Evolutionary conservation across 176 grass and related monocot species (phyloP), one percentile per base, ranked within the genome.

Genomic region (Hyparrhenia diplandra): DNA sequence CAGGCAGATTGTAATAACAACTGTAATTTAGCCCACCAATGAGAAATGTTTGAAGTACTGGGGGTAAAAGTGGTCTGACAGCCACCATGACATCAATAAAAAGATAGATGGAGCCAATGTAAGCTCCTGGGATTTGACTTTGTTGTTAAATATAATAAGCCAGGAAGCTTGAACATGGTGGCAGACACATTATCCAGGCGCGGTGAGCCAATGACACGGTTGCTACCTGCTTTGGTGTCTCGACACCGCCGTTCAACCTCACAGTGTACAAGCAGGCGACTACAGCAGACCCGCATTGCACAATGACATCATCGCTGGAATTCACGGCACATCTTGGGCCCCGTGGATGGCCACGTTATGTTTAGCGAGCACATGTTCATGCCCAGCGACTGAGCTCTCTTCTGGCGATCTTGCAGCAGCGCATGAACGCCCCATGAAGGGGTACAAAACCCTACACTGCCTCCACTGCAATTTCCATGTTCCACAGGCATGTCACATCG

Each of bases 21-120:
- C 30, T 80, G n/a, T 18, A 77, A 40, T 27, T 43, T 87, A 70
- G 54, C 49, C 64, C 73, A 58, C 14, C 32, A 42, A 54, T 41
- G 69, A 82, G 25, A 42, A 36, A 51, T 24, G 54, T 21, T 51
- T 52, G 43, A 21, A 72, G 14, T 76, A 69, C 21, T 57, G 54
- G 54, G 52, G 43, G 10, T 8, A 5, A 17, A 36, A 36, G 5
- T 36, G 35, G 13, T 60, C 43, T 43, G 13, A 79, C 9, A 57
- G 69, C 47, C 72, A 74, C 47, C 36, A 67, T 80, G 39, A 36
- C 34, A 84, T 67, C 39, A 60, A n/a, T n/a, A n/a, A 9, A 67
- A 79, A 84, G 36, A 46, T 36, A 65, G 20, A 55, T 83, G 32
- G 10, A 45, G 79, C 67, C 60, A 35, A 52, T 35, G 55, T 39